Evolutionary conservation across 495 filamentous ascomycete genomes (phyloP), one percentile per base, ranked within the genome.

Genomic region (Daldinia bambusicola): DNA sequence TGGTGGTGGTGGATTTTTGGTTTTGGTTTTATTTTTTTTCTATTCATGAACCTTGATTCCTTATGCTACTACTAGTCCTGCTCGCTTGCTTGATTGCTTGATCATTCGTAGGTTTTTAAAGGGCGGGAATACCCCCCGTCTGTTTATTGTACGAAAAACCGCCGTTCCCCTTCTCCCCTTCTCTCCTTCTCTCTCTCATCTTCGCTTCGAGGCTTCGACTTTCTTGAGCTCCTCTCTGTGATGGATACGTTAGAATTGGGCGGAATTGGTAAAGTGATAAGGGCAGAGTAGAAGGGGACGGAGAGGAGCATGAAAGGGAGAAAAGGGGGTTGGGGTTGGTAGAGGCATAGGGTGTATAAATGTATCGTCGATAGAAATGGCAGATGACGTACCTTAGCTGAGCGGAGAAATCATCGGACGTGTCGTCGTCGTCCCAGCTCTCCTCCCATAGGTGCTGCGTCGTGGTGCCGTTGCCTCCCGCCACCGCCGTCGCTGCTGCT

Each of bases 341-440:
- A 51, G 31, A 37, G 50, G 55, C 32, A 26, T 51, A 26, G 43
- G 72, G 36, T 37, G 43, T 48, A 20, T 26, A 26, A 26, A 26
- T 26, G 26, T 3, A 3, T 26, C 3, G 26, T 26, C 3, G 3
- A 26, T 26, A 26, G 3, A 26, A 3, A 26, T 26, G 26, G 26
- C 26, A 26, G 26, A 26, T 26, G 36, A 85, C 90, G 71, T 80
- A 99, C 96, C 93, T 96, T 78, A 99, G 82, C 88, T 98, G 95
- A 78, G 91, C 88, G 12, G 94, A 93, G 78, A 99, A 99, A 74
- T 99, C 95, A 78, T 98, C 96, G 73, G 86, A 94, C 63, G 93
- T 94, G 84, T 98, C 95, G 79, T 99, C 95, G 74, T 99, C 95
- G 81, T 99, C 95, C 95, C 95, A 99, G 84, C 93, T 98, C 86